These are phyloP conservation scores for Fremontodendron californicum DNA, from an alignment of 345 rosid species.

Conservation along the genomic window DNA sequence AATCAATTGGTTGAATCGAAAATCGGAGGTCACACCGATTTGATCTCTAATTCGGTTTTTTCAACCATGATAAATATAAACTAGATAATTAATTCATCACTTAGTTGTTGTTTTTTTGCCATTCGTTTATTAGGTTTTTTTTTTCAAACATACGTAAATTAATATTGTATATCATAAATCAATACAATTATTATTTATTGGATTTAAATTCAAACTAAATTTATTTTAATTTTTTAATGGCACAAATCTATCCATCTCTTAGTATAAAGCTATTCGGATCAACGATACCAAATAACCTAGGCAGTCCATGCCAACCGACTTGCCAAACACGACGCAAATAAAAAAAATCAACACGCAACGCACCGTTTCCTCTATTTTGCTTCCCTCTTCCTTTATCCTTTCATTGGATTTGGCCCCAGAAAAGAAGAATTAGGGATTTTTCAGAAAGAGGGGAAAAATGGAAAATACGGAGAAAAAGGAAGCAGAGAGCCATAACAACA, in stretches of 20 bases:
- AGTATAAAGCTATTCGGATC: background rate
- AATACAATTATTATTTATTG: too few relatives aligned
- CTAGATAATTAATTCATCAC: too few relatives aligned
- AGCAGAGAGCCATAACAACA: constrained; percentile 39
- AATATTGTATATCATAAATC: too few relatives aligned
- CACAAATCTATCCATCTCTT: background rate
- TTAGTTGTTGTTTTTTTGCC: too few relatives aligned
- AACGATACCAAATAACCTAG: background rate
- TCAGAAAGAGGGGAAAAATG: constrained; percentile 33
- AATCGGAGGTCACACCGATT: too few relatives aligned
- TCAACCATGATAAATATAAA: too few relatives aligned
- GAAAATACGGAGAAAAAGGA: constrained; percentile 45
- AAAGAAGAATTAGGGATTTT: constrained; percentile 31
- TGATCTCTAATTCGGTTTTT: too few relatives aligned
- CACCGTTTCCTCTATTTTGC: background rate
- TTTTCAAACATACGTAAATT: too few relatives aligned
- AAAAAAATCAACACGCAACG: background rate
- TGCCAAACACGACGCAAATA: background rate
- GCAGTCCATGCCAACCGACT: too few relatives aligned
- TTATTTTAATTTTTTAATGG: background rate
- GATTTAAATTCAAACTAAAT: too few relatives aligned
- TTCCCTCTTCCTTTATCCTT: background rate
- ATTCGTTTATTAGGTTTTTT: too few relatives aligned
- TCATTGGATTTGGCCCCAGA: background rate
- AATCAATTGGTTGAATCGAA: too few relatives aligned